These are phyloP conservation scores for Beauveria caledonica DNA, from an alignment of 2,329 filamentous ascomycete species.

Conservation along the genomic window DNA sequence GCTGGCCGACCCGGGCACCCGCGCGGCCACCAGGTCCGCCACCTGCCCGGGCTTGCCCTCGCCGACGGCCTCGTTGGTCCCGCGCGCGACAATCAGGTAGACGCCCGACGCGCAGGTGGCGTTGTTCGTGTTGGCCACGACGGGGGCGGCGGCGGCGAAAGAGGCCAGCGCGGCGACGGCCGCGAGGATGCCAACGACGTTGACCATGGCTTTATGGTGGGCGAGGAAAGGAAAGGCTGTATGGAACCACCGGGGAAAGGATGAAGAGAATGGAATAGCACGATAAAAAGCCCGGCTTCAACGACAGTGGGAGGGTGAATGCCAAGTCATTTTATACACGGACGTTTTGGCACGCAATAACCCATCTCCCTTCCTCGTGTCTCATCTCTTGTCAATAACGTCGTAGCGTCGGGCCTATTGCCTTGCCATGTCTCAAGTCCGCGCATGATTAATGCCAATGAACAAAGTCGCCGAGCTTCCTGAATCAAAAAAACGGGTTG, in stretches of 20 bases:
- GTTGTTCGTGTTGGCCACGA: background rate
- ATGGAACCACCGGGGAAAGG: background rate
- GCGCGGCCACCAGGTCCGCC: conserved; percentile 2
- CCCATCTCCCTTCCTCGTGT: no score
- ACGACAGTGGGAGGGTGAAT: background rate
- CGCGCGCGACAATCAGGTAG: conserved; percentile 13
- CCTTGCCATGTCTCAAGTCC: no score
- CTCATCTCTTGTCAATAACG: no score
- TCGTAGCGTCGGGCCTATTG: no score
- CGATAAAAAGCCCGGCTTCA: no score
- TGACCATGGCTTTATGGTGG: background rate
- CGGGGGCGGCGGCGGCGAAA: background rate
- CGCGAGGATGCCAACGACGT: background rate
- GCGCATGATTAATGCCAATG: no score
- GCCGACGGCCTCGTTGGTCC: conserved; percentile 9
- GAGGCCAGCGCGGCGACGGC: background rate
- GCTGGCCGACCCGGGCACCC: conserved; percentile 8
- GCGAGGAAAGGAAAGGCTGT: background rate
- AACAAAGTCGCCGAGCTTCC: no score
- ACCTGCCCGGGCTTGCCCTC: conserved; percentile 8
- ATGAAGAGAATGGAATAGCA: no score
- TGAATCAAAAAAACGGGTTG: no score
- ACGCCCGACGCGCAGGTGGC: conserved; percentile 9
- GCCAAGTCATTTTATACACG: no score
- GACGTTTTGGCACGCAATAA: no score